Evolutionary conservation across 2,329 filamentous ascomycete species (phyloP), one percentile per base, ranked within the genome.

Genomic region (Xenosphaeropsis pyriputrescens): DNA sequence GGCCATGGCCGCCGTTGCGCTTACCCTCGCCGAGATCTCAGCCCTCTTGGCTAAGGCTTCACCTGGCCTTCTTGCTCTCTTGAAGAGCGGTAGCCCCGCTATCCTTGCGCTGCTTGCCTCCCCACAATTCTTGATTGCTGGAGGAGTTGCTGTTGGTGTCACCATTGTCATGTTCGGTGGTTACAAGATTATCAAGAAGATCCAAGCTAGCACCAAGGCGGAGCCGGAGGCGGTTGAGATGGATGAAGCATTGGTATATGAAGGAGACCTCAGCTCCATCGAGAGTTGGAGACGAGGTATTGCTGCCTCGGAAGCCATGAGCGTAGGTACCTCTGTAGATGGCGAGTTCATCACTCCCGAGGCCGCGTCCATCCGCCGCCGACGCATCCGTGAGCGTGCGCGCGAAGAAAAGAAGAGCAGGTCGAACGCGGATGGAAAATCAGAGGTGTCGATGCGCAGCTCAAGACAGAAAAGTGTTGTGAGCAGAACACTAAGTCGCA

Each of bases 111-210:
- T 98, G 16, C 72, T 98, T 3, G 78, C 85, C 0, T 88, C 81
- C 40, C 91, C 91, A 1, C 85, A 98, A 53, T 98, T 98, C 55
- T 72, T 95, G 45, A 94, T 98, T 50, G 86, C 86, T 4, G 85
- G 84, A 1, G 84, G 88, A 32, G 76, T 94, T 12, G 85, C 83
- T 1, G 77, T 94, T 0, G 91, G 91, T 12, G 79, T 94, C n/a
- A 96, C 91, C 0, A 78, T 96, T 7, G 85, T 98, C 50, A 88
- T 91, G 56, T 85, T 98, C 42, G 91, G 91, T 38, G 89, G 91
- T 5, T 96, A 85, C 72, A 96, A 94, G 62, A 95, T 98, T 56
- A 78, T 98, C 60, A 93, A 95, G 67, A 79, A 77, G 49, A 84
- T 96, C 47, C 64, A 66, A 50, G 62, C 55, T 12, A 59, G 60